Conservation (phyloP, 352 stramenopile species). For the Globisporangium orthogonon region DNA sequence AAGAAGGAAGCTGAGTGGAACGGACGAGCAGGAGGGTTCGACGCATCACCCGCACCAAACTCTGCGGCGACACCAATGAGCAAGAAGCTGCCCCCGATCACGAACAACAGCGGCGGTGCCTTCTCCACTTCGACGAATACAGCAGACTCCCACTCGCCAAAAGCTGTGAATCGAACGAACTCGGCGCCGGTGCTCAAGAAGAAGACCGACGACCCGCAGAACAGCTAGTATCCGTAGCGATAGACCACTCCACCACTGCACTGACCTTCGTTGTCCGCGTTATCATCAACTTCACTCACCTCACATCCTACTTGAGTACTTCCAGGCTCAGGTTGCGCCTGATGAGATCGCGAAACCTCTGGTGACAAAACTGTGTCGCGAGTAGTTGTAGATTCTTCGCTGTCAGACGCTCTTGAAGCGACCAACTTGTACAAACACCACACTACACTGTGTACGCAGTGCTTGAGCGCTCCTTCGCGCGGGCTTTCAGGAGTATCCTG, state of each 20-base stretch:
- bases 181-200: slow-evolving; percentile 66
- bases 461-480: slow-evolving; percentile 28
- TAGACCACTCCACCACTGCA: background rate
- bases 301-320: no score
- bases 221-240: background rate
- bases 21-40: slow-evolving; percentile 61
- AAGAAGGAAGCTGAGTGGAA: slow-evolving; percentile 78
- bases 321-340: no score
- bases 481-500: slow-evolving; percentile 41
- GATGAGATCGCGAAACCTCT: no score
- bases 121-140: slow-evolving; percentile 5
- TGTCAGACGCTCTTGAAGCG: no score
- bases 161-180: slow-evolving; percentile 41
- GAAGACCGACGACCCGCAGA: slow-evolving; percentile 21
- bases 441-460: slow-evolving; percentile 16
- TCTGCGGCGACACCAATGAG: slow-evolving; percentile 10
- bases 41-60: slow-evolving; percentile 23
- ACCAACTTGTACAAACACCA: no score
- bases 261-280: background rate
- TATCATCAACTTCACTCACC: no score
- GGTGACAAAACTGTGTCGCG: no score
- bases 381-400: no score
- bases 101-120: slow-evolving; percentile 1
- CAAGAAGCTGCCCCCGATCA: slow-evolving; percentile 71
- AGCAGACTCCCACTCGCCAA: slow-evolving; percentile 10